Percentiles rank a stretch among this genome's conserved stretches.
These are phyloP conservation scores for Phlebopus sp. DNA, from an alignment of 1,284 basidiomycete species.

Conservation along the genomic window DNA sequence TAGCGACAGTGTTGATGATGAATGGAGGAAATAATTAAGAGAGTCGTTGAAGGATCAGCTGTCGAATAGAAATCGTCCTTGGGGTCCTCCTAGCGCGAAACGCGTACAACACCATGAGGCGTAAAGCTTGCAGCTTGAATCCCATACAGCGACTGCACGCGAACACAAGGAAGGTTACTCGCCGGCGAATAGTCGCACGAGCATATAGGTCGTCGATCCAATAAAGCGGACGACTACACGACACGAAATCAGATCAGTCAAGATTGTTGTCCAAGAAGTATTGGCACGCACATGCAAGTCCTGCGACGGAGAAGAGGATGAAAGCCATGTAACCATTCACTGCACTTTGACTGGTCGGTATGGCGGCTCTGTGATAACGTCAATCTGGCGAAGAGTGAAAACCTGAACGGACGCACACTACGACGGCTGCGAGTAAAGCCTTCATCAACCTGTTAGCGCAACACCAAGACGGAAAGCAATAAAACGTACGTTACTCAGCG, in stretches of 20 bases:
- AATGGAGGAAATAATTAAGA: too few species aligned
- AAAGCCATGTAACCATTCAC: conserved; percentile 82
- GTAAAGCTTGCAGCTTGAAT: too few species aligned
- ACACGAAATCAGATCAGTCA: background rate
- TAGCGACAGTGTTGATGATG: too few species aligned
- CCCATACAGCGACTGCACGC: too few species aligned
- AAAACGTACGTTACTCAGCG: conserved; percentile 69
- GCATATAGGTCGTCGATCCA: conserved; percentile 74
- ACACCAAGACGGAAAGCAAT: conserved; percentile 10
- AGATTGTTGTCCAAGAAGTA: background rate
- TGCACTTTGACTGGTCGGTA: conserved; percentile 39
- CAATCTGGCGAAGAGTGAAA: background rate
- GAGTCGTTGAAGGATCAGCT: too few species aligned
- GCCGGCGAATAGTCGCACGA: conserved; percentile 80
- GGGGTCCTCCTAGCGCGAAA: too few species aligned
- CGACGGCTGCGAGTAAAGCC: conserved; percentile 71
- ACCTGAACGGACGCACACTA: conserved; percentile 47
- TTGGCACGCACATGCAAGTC: conserved; percentile 69
- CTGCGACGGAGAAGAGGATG: conserved; percentile 80
- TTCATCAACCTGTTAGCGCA: conserved; percentile 23
- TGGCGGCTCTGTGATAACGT: conserved; percentile 44
- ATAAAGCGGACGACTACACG: conserved; percentile 74
- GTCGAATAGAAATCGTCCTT: too few species aligned
- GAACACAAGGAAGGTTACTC: conserved; percentile 46
- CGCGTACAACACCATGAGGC: too few species aligned